Evolutionary conservation across 345 rosid genomes (phyloP), one percentile per base, ranked within the genome.

Genomic region (Arabidopsis arenosa): DNA sequence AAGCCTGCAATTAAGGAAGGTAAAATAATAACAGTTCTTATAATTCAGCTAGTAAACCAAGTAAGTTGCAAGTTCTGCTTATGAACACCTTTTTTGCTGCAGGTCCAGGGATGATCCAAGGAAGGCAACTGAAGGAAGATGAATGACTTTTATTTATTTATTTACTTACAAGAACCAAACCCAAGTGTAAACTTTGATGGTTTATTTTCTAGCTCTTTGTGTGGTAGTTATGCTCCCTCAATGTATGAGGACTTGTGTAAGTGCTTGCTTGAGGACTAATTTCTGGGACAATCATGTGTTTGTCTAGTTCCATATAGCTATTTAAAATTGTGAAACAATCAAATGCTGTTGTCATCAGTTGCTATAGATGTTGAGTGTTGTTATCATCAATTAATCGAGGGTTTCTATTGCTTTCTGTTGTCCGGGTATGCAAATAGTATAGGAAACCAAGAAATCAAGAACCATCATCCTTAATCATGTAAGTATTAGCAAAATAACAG

Each of bases 1-100:
- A 94, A 78, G 88, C 93, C 55, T 90, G 96, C 71, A 89, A 79
- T 66, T 93, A 83, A 88, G 52, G 18, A 36, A 69, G 73, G 76
- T 70, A 5, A 35, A 58, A 33, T 5, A 43, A 66, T 63, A 33
- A 33, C 6, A 65, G n/a, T 54, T 72, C 55, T 49, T 23, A 30
- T 6, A 41, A 44, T 39, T 70, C 32, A 39, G 18, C 13, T 77
- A 48, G 4, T 15, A 23, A 37, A 54, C 15, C 15, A 21, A 59
- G 30, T 5, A 0, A 65, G 10, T 32, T 47, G 55, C 76, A 64
- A 30, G 45, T 37, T 61, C 28, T 62, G 13, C 13, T 63, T 63
- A 77, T 63, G 44, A 47, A 47, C 36, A 70, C 5, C 21, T 52
- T 54, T 36, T 43, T 5, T 40, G 75, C 11, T 73, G 66, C 80